Percentiles rank a stretch among this genome's conserved stretches.
phyloP scores from a whole-genome alignment of 805 yeast species.

The Yarrowia alimentaria region DNA sequence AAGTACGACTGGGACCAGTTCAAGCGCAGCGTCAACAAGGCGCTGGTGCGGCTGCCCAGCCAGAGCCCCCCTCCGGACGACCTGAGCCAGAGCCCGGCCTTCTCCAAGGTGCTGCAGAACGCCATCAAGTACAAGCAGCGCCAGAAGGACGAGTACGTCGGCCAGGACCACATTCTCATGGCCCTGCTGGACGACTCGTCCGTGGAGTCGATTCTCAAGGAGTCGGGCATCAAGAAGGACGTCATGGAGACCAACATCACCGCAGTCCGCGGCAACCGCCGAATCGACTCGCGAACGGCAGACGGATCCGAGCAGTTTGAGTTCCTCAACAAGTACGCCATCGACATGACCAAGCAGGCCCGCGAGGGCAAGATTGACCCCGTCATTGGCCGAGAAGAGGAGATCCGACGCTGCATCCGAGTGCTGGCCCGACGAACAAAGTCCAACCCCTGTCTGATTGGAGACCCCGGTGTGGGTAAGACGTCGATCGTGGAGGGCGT shows the following conservation, averaged over 20 bases:
- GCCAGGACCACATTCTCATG: slow-evolving; percentile 88
- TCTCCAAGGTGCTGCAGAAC: slow-evolving; percentile 68
- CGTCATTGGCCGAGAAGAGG: slow-evolving; percentile 98
- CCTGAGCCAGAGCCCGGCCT: slow-evolving; percentile 68
- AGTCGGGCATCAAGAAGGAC: slow-evolving; percentile 63
- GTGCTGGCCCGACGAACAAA: slow-evolving; percentile 96
- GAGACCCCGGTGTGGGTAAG: slow-evolving; percentile 99
- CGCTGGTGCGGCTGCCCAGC: slow-evolving; percentile 78
- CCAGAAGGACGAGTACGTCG: slow-evolving; percentile 88
- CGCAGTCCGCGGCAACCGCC: slow-evolving; percentile 81
- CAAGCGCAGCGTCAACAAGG: slow-evolving; percentile 76
- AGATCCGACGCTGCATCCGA: slow-evolving; percentile 90
- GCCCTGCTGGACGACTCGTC: slow-evolving; percentile 80
- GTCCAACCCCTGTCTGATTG: slow-evolving; percentile 93
- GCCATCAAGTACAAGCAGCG: slow-evolving; percentile 77
- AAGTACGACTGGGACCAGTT: slow-evolving; percentile 82
- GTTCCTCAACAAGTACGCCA: slow-evolving; percentile 83
- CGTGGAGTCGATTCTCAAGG: slow-evolving; percentile 69
- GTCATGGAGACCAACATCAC: slow-evolving; percentile 74
- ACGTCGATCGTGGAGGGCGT: slow-evolving; percentile 98
- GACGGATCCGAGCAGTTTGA: slow-evolving; percentile 85
- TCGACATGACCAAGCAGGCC: slow-evolving; percentile 91
- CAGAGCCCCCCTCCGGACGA: slow-evolving; percentile 89
- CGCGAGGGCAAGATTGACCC: slow-evolving; percentile 95
- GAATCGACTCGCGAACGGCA: slow-evolving; percentile 91